Base-by-base conservation (phyloP, 75 land plant species). In the Selaginella tamariscina region DNA sequence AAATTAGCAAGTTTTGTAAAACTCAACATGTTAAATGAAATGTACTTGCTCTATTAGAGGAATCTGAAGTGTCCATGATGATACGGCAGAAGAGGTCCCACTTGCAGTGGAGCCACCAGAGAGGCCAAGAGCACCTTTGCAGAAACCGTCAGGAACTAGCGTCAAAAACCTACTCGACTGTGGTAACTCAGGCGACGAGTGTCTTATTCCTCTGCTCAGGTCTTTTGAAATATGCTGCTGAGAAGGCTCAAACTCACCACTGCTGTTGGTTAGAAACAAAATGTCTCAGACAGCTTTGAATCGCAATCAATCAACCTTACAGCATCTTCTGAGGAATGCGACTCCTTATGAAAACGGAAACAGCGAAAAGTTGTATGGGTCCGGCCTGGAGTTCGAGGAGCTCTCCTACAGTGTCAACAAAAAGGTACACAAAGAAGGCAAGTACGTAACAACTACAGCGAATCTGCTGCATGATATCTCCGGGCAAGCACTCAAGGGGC, bases 381-480 rank as follows among this genome's bases (percentile, higher is more conserved):
- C 68, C 0, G 85, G 83, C 18, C 74, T 87, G 22, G 79, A 77
- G 70, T 87, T 84, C 72, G 29, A 62, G 0, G 71, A 33, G 24
- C 82, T 87, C 33, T 83, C 86, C 0, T 87, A 87, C 79, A 87
- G 82, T 0, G 86, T 87, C 70, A 59, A 30, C 20, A 75, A 74
- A 71, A 77, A 74, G 67, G 29, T 68, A 66, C 73, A 75, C 65
- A 32, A 32, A 55, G 82, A 83, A 2, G 85, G 76, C 22, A 79
- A 74, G 1, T 76, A 76, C 79, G 33, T 22, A 55, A 64, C n/a
- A 8, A 74, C 75, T 32, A 77, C 80, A 30, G 72, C 75, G 0
- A 72, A 81, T 65, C 72, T 86, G 73, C 56, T 86, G 71, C 79
- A 83, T 56, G 64, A 32, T 21, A 74, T 86, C n/a, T 75, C 82